Evolutionary conservation across 2,329 filamentous ascomycete genomes (phyloP).

Genomic region (Bisporella sp.): DNA sequence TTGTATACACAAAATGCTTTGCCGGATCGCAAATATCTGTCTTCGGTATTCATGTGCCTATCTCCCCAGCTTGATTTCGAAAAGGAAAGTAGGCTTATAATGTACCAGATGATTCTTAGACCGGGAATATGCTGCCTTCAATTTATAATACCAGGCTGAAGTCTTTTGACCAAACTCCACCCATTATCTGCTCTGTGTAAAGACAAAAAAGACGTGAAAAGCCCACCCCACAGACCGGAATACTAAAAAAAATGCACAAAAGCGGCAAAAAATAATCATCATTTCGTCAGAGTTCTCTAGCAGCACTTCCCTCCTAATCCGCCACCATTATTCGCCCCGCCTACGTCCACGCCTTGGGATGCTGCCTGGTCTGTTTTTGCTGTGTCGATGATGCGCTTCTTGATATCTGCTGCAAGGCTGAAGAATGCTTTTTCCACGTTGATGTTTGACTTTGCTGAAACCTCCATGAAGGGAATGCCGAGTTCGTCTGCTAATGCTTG

Average conservation of each 20-base stretch:
- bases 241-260: too few species aligned
- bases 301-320: slow-evolving; percentile 68
- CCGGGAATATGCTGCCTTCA: slow-evolving; percentile 13
- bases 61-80: too few species aligned
- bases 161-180: slow-evolving; percentile 26
- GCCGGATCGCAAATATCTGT: too few species aligned
- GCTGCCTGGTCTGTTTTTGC: slow-evolving; percentile 65
- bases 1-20: too few species aligned
- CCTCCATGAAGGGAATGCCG: slow-evolving; percentile 96
- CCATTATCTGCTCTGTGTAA: slow-evolving; percentile 24
- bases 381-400: slow-evolving; percentile 94
- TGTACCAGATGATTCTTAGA: too few species aligned
- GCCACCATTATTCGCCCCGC: slow-evolving; percentile 46
- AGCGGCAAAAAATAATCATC: neutral
- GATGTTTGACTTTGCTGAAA: slow-evolving; percentile 98
- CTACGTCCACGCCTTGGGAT: slow-evolving; percentile 59
- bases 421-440: slow-evolving; percentile 99
- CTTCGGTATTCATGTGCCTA: too few species aligned
- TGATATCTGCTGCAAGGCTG: slow-evolving; percentile 90
- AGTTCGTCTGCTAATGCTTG: slow-evolving; percentile 92
- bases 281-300: slow-evolving; percentile 36
- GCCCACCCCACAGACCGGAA: slow-evolving; percentile 1
- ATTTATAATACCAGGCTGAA: slow-evolving; percentile 24
- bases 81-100: slow-evolving; percentile 11
- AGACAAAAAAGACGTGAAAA: slow-evolving; percentile 17